Conservation (phyloP, 495 filamentous ascomycete genomes). For the Poronia punctata region DNA sequence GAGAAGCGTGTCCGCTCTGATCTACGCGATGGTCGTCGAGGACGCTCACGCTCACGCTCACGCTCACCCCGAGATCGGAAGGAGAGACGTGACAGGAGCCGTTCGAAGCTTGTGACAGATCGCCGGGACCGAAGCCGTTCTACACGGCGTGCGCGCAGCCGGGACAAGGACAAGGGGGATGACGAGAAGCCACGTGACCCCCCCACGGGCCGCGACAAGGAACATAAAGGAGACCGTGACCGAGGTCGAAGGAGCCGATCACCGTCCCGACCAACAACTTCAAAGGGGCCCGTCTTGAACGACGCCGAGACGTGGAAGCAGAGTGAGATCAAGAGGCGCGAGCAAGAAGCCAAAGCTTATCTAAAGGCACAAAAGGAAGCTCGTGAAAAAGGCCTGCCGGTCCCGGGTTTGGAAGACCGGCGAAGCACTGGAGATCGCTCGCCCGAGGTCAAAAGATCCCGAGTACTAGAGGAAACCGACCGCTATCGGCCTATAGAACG, state of each 20-base stretch:
- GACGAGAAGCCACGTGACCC: constrained; percentile 8
- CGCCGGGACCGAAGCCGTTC: constrained; percentile 18
- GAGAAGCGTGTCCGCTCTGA: constrained; percentile 20
- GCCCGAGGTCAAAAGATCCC: constrained; percentile 38
- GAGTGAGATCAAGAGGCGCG: constrained; percentile 47
- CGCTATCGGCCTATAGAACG: constrained; percentile 35
- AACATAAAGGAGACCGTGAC: constrained; percentile 10
- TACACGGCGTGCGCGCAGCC: constrained; percentile 11
- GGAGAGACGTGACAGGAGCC: constrained; percentile 28
- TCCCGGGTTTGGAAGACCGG: constrained; percentile 40
- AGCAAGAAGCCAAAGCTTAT: constrained; percentile 51
- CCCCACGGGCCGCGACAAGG: constrained; percentile 7
- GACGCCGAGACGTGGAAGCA: constrained; percentile 44
- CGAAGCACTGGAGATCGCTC: constrained; percentile 34
- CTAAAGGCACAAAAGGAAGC: constrained; percentile 47
- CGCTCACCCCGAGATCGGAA: constrained; percentile 27
- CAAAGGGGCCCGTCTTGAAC: constrained; percentile 15
- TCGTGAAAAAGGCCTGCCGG: constrained; percentile 42
- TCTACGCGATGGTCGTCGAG: constrained; percentile 20
- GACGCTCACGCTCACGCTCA: constrained; percentile 22
- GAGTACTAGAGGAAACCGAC: constrained; percentile 37
- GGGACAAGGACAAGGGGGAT: constrained; percentile 15
- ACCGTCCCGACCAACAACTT: constrained; percentile 26
- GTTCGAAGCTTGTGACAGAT: constrained; percentile 23
- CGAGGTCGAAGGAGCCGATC: constrained; percentile 32